phyloP scores from a whole-genome alignment of 2,329 filamentous ascomycete genomes.

The Cladophialophora exuberans region DNA sequence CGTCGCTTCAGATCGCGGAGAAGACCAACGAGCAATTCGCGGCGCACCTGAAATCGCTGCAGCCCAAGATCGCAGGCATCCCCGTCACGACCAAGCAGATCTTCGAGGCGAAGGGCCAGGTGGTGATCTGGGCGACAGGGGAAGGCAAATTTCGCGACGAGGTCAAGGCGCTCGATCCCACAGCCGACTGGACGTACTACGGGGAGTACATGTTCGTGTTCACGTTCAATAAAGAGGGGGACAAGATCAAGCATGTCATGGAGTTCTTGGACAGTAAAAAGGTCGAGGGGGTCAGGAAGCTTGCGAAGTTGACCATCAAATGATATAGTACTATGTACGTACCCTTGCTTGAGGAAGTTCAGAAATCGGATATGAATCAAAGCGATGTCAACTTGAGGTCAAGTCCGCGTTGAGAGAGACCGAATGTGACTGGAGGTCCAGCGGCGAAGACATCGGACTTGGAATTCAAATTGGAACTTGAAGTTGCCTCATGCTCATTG shows the following conservation, averaged over 20 bases:
- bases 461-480: too few relatives aligned
- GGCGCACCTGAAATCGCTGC: constrained; percentile 18
- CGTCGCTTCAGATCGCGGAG: constrained; percentile 7
- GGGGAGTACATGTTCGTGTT: constrained; percentile 42
- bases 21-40: constrained; percentile 19
- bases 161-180: constrained; percentile 30
- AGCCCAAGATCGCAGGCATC: constrained; percentile 16
- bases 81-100: constrained; percentile 27
- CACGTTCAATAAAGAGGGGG: constrained; percentile 35
- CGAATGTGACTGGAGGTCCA: too few relatives aligned
- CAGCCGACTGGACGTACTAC: constrained; percentile 35
- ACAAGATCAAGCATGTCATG: constrained; percentile 36
- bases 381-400: too few relatives aligned
- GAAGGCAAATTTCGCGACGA: constrained; percentile 34
- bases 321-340: too few relatives aligned
- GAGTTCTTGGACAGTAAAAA: constrained; percentile 41
- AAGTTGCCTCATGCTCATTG: too few relatives aligned
- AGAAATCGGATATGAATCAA: too few relatives aligned
- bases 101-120: constrained; percentile 28
- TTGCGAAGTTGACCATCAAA: too few relatives aligned
- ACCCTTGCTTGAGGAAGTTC: too few relatives aligned
- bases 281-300: constrained; percentile 2
- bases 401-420: too few relatives aligned
- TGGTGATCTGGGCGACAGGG: constrained; percentile 37
- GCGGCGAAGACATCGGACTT: too few relatives aligned